Base-by-base conservation (phyloP, 352 stramenopile species). In the Phytophthora sojae region DNA sequence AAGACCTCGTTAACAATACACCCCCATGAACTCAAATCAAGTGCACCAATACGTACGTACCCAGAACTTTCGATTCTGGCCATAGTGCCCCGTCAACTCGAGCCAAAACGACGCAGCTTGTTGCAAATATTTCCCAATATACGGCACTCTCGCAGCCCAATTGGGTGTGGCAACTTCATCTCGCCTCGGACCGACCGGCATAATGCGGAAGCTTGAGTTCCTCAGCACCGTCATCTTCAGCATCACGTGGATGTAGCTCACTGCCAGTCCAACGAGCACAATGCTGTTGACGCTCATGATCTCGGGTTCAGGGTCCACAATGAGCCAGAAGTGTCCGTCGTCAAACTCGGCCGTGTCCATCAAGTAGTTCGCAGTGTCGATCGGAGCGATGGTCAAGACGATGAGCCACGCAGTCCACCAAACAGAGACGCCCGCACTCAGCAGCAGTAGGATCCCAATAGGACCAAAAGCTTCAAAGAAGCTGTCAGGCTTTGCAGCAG, bases 281-380 rank as follows among this genome's bases (percentile, higher is more conserved):
- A 68, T 14, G 0, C 73, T 47, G 2, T 61, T 76, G 1, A 81
- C 23, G 5, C 8, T 29, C 35, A 66, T 60, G 4, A 75, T 51
- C 29, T 49, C 35, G 21, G 45, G 17, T 8, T 77, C 57, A 4
- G 55, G 25, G 32, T 73, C 63, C 5, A 65, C 30, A 35, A 83
- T 73, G 26, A 77, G 72, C 82, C 79, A 90, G 35, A 88, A 90
- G 2, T 82, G 58, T 2, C 80, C 80, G 37, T 88, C 57, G 47
- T 89, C 80, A 29, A 88, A 81, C 21, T 74, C 60, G 4, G 19
- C 42, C 0, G 80, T 89, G 61, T 83, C 59, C 80, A 89, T 88
- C 30, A 89, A 55, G 37, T 79, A 82, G 50, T 88, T 88, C 3
- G 73, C 81, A 0, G 69, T 69, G 1, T 54, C 60, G 9, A 79